phyloP scores from a whole-genome alignment of 345 rosid genomes.

The Brassica carinata region DNA sequence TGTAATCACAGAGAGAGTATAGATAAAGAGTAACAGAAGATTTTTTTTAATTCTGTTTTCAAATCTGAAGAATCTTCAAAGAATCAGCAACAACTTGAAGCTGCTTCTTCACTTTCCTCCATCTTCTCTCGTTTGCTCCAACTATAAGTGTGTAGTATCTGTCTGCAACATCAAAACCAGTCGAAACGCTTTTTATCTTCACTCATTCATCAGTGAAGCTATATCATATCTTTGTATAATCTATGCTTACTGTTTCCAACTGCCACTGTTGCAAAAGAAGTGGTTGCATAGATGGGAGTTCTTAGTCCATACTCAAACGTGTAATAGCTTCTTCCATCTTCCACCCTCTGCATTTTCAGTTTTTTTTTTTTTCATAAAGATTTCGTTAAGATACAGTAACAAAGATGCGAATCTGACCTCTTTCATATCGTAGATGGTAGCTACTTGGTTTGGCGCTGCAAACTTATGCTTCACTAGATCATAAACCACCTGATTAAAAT shows the following conservation, averaged over 20 bases:
- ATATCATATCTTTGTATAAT: background rate
- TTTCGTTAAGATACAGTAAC: background rate
- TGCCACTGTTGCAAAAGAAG: constrained; percentile 75
- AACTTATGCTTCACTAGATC: constrained; percentile 61
- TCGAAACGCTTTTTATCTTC: background rate
- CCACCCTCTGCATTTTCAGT: constrained; percentile 52
- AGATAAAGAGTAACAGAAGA: constrained; percentile 22
- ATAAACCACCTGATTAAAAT: constrained; percentile 51
- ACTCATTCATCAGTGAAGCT: background rate
- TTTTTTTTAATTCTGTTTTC: constrained; percentile 40
- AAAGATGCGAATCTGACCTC: constrained; percentile 51
- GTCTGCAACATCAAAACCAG: constrained; percentile 42
- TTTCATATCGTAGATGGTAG: constrained; percentile 59
- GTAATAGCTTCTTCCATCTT: constrained; percentile 76
- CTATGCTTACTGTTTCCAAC: constrained; percentile 60
- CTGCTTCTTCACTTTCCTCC: constrained; percentile 62
- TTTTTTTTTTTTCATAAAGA: background rate
- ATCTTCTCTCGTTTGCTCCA: constrained; percentile 73
- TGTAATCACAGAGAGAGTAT: constrained; percentile 9
- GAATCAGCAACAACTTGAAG: constrained; percentile 83
- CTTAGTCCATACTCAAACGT: constrained; percentile 73
- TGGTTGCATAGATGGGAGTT: constrained; percentile 65
- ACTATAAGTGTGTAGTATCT: constrained; percentile 76
- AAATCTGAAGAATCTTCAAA: constrained; percentile 63
- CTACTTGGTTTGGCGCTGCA: constrained; percentile 76